Conservation (phyloP, 164 flowering plant genomes). For the Magnolia sinica region DNA sequence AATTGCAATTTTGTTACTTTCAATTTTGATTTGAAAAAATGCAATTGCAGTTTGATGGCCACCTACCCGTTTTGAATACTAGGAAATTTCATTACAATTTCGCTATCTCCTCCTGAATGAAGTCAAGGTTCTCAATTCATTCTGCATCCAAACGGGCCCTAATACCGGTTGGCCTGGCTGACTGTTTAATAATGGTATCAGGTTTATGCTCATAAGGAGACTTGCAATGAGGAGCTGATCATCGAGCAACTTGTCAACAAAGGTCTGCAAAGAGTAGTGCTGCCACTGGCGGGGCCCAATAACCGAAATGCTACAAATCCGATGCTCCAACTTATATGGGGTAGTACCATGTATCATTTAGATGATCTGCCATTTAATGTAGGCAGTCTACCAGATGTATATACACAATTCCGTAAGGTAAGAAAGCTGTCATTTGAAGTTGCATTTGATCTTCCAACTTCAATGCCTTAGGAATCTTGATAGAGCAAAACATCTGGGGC, state of each 20-base stretch:
- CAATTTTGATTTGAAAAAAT: background rate
- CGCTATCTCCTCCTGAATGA: background rate
- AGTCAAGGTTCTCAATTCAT: background rate
- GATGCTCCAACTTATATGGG: constrained; percentile 77
- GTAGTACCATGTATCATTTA: constrained; percentile 79
- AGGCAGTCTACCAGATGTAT: constrained; percentile 66
- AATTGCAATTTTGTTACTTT: background rate
- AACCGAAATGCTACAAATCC: constrained; percentile 25
- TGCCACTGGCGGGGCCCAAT: constrained; percentile 16
- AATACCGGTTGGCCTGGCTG: background rate
- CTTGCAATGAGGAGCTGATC: constrained; percentile 83
- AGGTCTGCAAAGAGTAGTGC: constrained; percentile 29
- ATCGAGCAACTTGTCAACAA: constrained; percentile 56
- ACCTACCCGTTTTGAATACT: background rate
- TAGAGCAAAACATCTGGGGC: background rate
- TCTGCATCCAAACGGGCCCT: background rate
- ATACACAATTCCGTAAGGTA: constrained; percentile 93
- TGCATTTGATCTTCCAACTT: background rate
- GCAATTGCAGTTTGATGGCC: background rate
- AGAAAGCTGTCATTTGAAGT: background rate
- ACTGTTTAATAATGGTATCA: constrained; percentile 18
- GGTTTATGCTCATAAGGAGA: constrained; percentile 95
- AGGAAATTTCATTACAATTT: background rate
- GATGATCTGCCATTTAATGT: constrained; percentile 78
- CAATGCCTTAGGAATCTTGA: background rate